phyloP scores from a whole-genome alignment of 2,329 filamentous ascomycete genomes.

The Colletotrichum karsti region DNA sequence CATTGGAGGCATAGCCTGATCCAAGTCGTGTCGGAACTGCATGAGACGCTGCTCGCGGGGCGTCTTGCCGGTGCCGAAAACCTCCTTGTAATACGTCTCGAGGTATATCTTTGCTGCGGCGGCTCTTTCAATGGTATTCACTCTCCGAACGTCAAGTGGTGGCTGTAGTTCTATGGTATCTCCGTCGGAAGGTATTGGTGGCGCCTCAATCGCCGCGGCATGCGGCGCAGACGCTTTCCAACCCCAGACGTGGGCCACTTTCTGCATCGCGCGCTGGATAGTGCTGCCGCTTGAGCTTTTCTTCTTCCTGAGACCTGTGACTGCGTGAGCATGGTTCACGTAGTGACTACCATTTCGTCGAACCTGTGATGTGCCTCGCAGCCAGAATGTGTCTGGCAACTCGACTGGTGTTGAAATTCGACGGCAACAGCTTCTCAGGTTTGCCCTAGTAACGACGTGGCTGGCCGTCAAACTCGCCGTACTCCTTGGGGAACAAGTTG shows the following conservation, averaged over 20 bases:
- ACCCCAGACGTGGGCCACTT: background rate
- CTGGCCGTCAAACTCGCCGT: conserved; percentile 8
- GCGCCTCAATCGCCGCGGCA: background rate
- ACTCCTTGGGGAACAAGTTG: background rate
- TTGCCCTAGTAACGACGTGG: background rate
- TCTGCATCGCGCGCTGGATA: background rate
- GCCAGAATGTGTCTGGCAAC: background rate
- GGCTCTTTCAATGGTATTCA: conserved; percentile 77
- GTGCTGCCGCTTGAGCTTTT: background rate
- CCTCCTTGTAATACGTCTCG: conserved; percentile 83
- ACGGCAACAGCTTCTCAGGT: background rate
- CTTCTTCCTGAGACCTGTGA: background rate
- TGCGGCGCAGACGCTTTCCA: background rate
- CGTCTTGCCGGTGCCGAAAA: conserved; percentile 57
- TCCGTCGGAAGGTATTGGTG: background rate
- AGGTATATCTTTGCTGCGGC: conserved; percentile 87
- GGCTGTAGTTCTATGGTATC: background rate
- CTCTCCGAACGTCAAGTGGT: background rate
- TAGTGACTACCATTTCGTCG: background rate
- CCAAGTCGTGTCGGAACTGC: conserved; percentile 71
- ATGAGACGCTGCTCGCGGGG: conserved; percentile 69
- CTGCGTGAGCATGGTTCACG: no score
- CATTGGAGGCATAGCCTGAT: conserved; percentile 46
- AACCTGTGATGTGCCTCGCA: background rate
- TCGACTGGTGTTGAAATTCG: background rate